phyloP scores from a whole-genome alignment of 306 rosid genomes.

The Carpinus viminea region DNA sequence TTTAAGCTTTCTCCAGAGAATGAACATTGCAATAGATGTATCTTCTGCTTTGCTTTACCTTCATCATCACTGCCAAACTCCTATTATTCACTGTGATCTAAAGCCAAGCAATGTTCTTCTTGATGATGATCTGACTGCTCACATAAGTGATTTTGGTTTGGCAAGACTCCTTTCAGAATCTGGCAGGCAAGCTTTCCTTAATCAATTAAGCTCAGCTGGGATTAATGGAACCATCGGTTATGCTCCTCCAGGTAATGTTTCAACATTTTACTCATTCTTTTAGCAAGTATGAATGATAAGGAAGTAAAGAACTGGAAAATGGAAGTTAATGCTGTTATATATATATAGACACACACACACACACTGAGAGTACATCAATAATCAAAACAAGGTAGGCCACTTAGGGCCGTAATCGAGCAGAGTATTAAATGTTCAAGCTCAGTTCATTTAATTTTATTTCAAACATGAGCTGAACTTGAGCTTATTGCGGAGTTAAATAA shows the following conservation, averaged over 20 bases:
- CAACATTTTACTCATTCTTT: not conserved
- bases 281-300: not conserved
- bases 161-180: slow-evolving; percentile 17
- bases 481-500: too few species aligned
- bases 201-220: not conserved
- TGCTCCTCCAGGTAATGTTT: slow-evolving; percentile 4
- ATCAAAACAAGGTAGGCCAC: too few species aligned
- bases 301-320: too few species aligned
- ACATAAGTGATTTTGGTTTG: slow-evolving; percentile 18
- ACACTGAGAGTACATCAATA: too few species aligned
- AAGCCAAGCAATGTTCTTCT: slow-evolving; percentile 29
- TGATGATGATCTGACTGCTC: slow-evolving; percentile 10
- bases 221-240: slow-evolving; percentile 19
- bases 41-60: slow-evolving; percentile 26
- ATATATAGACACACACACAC: too few species aligned
- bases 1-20: slow-evolving; percentile 1
- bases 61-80: slow-evolving; percentile 15
- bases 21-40: slow-evolving; percentile 23
- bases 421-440: too few species aligned
- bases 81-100: slow-evolving; percentile 26
- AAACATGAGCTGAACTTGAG: too few species aligned
- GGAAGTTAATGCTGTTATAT: too few species aligned
- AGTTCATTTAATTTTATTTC: too few species aligned
- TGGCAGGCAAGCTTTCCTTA: not conserved
- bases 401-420: too few species aligned